phyloP scores from a whole-genome alignment of 805 yeast species.

The Martiniozyma abietophila region DNA sequence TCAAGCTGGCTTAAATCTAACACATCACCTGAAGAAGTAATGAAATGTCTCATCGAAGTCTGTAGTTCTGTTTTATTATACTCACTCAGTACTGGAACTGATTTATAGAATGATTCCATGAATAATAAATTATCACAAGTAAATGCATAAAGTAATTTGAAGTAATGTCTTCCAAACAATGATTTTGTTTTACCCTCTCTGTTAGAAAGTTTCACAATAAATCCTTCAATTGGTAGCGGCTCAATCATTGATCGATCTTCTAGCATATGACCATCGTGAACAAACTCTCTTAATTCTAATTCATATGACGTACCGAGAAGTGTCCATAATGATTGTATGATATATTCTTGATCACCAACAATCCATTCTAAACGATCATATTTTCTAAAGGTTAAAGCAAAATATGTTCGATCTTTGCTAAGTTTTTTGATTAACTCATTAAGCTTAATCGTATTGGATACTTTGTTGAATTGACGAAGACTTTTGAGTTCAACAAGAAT shows the following conservation, averaged over 20 bases:
- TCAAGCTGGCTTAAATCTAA: conserved; percentile 20
- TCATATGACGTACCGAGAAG: conserved; percentile 36
- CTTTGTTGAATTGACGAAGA: conserved; percentile 6
- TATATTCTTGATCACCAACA: conserved; percentile 33
- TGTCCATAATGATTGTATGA: conserved; percentile 35
- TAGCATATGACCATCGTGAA: conserved; percentile 30
- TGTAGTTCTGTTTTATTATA: too few relatives aligned
- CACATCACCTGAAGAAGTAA: conserved; percentile 30
- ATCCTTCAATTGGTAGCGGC: conserved; percentile 80
- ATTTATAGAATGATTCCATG: conserved; percentile 43
- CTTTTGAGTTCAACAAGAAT: conserved; percentile 27
- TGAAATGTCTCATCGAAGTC: conserved; percentile 1
- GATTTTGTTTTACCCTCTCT: conserved; percentile 33
- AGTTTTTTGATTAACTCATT: conserved; percentile 13
- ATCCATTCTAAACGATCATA: conserved; percentile 75
- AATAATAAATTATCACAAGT: conserved; percentile 55
- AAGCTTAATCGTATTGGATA: conserved; percentile 6
- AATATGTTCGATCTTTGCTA: conserved; percentile 18
- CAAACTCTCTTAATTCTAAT: conserved; percentile 50
- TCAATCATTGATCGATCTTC: conserved; percentile 30
- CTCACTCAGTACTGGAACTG: conserved; percentile 45
- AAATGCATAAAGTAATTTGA: conserved; percentile 52
- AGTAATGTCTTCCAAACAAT: conserved; percentile 29
- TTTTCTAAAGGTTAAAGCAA: conserved; percentile 45
- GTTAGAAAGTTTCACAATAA: conserved; percentile 47